Base-by-base conservation (phyloP, 805 yeast genomes). In the Maudiozyma serrabonitensis region DNA sequence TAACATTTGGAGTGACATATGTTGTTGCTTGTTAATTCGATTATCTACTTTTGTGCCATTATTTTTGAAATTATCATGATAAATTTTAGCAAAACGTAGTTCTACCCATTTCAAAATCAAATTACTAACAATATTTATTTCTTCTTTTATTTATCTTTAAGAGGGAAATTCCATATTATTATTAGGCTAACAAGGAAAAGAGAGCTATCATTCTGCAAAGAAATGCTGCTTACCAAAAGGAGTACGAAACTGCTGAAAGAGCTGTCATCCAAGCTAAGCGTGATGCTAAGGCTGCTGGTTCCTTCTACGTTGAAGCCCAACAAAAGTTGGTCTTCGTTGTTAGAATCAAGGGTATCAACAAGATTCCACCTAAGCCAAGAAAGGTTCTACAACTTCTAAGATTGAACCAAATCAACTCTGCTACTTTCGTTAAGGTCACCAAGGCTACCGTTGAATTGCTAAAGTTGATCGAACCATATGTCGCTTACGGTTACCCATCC, bases 321-420 rank as follows among this genome's bases (percentile, higher is more conserved):
- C 81, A 83, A 69, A 89, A 87, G 77, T 84, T 90, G 69, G 95
- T 87, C 62, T 88, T 90, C 74, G 95, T 90, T 70, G 82, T 90
- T 75, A 88, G 98, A 85, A 90, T 90, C 84, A 90, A 90, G 91
- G 97, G 97, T 90, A 87, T 90, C 75, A 86, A 80, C 90, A 90
- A 89, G 85, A 88, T 90, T 68, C 87, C 96, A 71, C 96, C 97
- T 70, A 90, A 90, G 85, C 96, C 96, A 82, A 89, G 96, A 87
- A 90, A 90, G 87, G 95, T 90, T 68, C 75, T 88, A 74, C 96
- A 85, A 78, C 82, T 89, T 72, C 80, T 87, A 75, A 84, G 96
- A 81, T 82, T 88, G 75, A 80, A 82, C 72, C 95, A 87, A 80
- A 86, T 88, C 75, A 88, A 88, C 81, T 80, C 93, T 68, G 96